Evolutionary conservation across 331 rosid genomes (phyloP), one percentile per base, ranked within the genome.

Genomic region (Prunus yedoensis): DNA sequence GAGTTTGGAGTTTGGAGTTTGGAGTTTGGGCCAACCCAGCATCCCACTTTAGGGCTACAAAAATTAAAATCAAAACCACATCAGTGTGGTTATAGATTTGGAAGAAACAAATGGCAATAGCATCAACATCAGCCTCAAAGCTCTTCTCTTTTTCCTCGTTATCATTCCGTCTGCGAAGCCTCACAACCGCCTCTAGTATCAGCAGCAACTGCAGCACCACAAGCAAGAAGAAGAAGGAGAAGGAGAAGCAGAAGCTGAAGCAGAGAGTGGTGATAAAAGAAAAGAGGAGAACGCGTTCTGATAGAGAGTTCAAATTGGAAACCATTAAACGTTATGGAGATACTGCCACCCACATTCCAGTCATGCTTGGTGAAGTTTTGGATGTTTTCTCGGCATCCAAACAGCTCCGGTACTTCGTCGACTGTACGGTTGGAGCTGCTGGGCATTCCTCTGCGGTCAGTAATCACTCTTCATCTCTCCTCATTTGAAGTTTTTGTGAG

Each of bases 371-470:
- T 7, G 93, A 95, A 80, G 94, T 95, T 1, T 9, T 91, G 43
- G 97, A 95, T 63, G 97, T 92, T 1, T 95, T 92, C 84, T 75
- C 88, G 1, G 56, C 85, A 10, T 58, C 81, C 13, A 78, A 78
- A 18, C 68, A 81, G 4, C 86, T 92, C 49, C 78, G 76, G 10
- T 87, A 92, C 15, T 95, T 95, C 66, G 92, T 90, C 54, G 97
- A 95, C 75, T 95, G 96, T 79, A 92, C 99, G 1, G 87, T 95
- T 28, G 99, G 99, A 43, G 97, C 97, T 3, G 97, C 93, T 18
- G 97, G 96, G 18, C 99, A 94, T 80, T 92, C 94, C 77, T 77
- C 92, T 18, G 97, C 96, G 45, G 97, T 90, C 38, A 77, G 92
- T 76, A n/a, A 10, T 82, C 45, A 10, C 46, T 63, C 6, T 12